Percentiles rank a stretch among this genome's conserved stretches.
Evolutionary conservation across 345 rosid species (phyloP).

Genomic region (Passiflora organensis): DNA sequence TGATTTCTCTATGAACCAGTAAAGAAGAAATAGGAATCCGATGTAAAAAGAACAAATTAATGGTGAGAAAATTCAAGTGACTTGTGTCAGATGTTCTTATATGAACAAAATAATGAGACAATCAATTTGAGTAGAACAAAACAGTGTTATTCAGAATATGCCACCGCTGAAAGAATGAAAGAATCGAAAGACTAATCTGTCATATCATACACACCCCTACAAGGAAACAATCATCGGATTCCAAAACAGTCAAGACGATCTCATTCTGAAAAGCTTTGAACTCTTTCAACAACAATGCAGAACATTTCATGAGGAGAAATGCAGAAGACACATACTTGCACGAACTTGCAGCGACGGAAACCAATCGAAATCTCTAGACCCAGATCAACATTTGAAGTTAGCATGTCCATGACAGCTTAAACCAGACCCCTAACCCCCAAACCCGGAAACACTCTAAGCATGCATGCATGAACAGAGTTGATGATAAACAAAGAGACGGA

Average conservation of each 20-base stretch:
- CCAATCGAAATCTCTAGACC: conserved; percentile 30
- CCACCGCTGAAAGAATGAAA: conserved; percentile 70
- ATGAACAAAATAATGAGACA: conserved; percentile 20
- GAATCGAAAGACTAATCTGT: conserved; percentile 41
- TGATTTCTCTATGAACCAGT: conserved; percentile 25
- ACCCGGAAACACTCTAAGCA: conserved; percentile 19
- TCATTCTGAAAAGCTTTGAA: conserved; percentile 39
- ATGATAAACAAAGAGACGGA: conserved; percentile 9
- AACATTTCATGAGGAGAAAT: conserved; percentile 24
- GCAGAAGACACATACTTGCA: conserved; percentile 36
- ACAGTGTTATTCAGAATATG: conserved; percentile 15
- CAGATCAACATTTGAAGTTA: conserved; percentile 39
- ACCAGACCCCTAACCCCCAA: conserved; percentile 11
- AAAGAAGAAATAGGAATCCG: conserved; percentile 60
- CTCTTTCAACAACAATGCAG: conserved; percentile 34
- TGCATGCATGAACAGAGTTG: conserved; percentile 20
- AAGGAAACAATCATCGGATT: conserved; percentile 90
- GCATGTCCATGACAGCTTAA: conserved; percentile 37
- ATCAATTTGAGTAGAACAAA: conserved; percentile 13
- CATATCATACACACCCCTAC: conserved; percentile 34
- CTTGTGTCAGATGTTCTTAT: conserved; percentile 35
- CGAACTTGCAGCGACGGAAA: conserved; percentile 32
- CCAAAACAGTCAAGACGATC: conserved; percentile 45
- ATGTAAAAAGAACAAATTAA: conserved; percentile 33
- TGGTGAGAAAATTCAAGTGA: conserved; percentile 14